A percentile compares a stretch with the other conserved stretches of the same genome.
phyloP scores from a whole-genome alignment of 768 basidiomycete species.

The Dentipellis fragilis region DNA sequence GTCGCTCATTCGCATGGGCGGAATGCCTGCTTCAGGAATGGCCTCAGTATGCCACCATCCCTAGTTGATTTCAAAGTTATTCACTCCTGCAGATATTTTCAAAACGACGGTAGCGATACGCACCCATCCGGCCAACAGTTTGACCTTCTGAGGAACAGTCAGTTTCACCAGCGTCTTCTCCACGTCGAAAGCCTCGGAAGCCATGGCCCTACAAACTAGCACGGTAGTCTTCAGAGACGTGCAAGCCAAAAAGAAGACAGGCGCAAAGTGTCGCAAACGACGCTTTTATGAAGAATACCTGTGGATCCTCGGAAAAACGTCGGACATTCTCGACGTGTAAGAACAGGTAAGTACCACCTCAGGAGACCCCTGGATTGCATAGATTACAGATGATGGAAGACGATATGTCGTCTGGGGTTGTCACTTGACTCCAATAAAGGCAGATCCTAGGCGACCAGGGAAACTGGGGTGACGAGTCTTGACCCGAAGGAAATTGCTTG shows the following conservation, averaged over 20 bases:
- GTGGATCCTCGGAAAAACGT: background rate
- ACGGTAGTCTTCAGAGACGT: too few species aligned
- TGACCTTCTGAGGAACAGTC: constrained; percentile 31
- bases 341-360: too few species aligned
- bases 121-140: constrained; percentile 33
- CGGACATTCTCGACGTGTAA: background rate
- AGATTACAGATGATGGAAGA: too few species aligned
- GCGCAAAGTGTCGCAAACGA: too few species aligned
- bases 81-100: background rate
- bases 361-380: too few species aligned
- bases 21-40: constrained; percentile 29
- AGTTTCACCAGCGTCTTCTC: constrained; percentile 28
- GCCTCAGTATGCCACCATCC: constrained; percentile 40
- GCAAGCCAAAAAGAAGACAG: too few species aligned
- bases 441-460: too few species aligned
- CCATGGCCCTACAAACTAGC: background rate
- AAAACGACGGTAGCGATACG: constrained; percentile 1
- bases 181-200: constrained; percentile 20
- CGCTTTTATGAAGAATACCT: background rate
- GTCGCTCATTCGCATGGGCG: constrained; percentile 37
- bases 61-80: constrained; percentile 14
- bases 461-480: too few species aligned
- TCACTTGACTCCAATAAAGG: background rate
- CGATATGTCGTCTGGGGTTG: background rate
- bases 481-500: too few species aligned